Evolutionary conservation across 164 flowering plant species (phyloP).

Genomic region (Aristolochia contorta): DNA sequence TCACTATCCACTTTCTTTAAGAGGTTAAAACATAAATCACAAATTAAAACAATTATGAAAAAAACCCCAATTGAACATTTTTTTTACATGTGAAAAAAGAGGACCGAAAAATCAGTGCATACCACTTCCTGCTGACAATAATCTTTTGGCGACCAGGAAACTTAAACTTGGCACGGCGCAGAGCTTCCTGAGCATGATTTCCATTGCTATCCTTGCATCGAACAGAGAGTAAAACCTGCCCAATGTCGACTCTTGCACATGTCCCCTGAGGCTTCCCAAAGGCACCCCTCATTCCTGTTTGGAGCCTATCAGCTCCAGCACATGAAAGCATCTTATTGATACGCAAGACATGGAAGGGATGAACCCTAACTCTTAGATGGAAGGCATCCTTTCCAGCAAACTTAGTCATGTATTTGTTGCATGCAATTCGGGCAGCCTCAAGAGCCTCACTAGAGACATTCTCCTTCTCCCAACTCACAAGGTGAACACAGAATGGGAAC

Average conservation of each 20-base stretch:
- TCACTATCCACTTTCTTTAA: background rate
- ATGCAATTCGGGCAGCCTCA: slow-evolving; percentile 59
- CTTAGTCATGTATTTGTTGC: slow-evolving; percentile 63
- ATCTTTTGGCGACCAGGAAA: slow-evolving; percentile 65
- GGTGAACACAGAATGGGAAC: slow-evolving; percentile 57
- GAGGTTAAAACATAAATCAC: background rate
- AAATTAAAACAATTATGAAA: background rate
- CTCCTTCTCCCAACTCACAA: slow-evolving; percentile 63
- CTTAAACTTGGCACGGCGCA: slow-evolving; percentile 59
- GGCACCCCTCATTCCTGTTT: slow-evolving; percentile 67
- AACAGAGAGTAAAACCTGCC: slow-evolving; percentile 56
- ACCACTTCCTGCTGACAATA: slow-evolving; percentile 58
- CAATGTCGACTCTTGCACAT: slow-evolving; percentile 53
- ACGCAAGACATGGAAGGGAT: slow-evolving; percentile 58
- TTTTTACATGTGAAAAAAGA: background rate
- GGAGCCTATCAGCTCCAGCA: slow-evolving; percentile 72
- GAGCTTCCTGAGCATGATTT: slow-evolving; percentile 51
- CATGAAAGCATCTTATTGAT: slow-evolving; percentile 71
- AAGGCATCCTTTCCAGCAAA: slow-evolving; percentile 62
- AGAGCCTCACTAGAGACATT: slow-evolving; percentile 61
- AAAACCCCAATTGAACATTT: background rate
- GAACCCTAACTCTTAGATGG: slow-evolving; percentile 54
- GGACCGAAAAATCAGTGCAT: background rate
- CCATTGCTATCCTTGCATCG: slow-evolving; percentile 52
- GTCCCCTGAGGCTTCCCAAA: slow-evolving; percentile 57